Base-by-base conservation (phyloP, 192 early-diverging fungal genomes). In the Entomortierella lignicola region DNA sequence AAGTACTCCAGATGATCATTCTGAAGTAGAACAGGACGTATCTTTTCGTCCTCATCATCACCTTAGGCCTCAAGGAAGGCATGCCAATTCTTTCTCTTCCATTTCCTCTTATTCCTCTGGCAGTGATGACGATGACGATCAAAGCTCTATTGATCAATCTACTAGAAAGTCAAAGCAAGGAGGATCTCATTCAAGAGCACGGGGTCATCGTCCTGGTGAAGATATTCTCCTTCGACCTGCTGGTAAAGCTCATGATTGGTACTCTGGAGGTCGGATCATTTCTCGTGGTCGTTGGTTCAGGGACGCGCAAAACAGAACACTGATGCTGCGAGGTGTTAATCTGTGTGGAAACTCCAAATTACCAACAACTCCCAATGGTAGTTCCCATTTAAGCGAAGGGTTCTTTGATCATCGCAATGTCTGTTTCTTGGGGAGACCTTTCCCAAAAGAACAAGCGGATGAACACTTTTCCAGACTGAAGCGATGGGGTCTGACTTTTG, bases 401-500 rank as follows among this genome's bases (percentile, higher is more conserved):
- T 91, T 95, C 63, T 92, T 89, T 67, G 86, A 93, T 57, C 93
- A 94, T 72, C 72, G 83, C 23, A 73, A 90, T 69, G 92, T 95
- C 4, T 90, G 89, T 42, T 96, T 95, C 83, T 74, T 95, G 42
- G 90, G 90, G 4, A 60, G 94, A 7, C 94, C 94, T 4, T 92
- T 96, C 68, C 89, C 91, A 2, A 70, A 93, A n/a, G 84, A 88
- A 13, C 88, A 94, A 27, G 94, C 91, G 0, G 86, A 89, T 47
- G 84, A 91, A 55, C 93, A 96, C 72, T 95, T 96, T 72, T 72
- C 73, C 13, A 81, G 94, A 60, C 70, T 96, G 44, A 63, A 84
- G 53, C 62, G 85, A 5, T 96, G 94, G 94, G 94, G 94, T 0
- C 68, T 96, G 20, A 96, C 93, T 8, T 91, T 96, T 83, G 83